Evolutionary conservation across 306 rosid genomes (phyloP).

Genomic region (Casuarina cunninghamiana): DNA sequence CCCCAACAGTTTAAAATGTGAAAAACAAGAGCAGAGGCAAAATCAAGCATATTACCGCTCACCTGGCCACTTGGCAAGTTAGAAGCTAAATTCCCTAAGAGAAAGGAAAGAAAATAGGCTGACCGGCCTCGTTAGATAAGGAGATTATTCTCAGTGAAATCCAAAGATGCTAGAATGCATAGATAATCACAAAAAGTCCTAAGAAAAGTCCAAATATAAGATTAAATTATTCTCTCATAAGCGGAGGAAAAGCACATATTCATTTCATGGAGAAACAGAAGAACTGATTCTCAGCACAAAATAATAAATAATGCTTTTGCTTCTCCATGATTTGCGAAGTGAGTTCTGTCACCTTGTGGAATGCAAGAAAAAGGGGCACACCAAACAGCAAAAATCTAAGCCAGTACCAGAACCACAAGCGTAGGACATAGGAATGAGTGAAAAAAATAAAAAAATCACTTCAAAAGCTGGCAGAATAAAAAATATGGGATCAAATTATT

Average conservation of each 20-base stretch:
- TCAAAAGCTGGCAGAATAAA: too few relatives aligned
- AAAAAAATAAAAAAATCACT: background rate
- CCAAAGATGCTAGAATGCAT: slow-evolving; percentile 1
- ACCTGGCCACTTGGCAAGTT: background rate
- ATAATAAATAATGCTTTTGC: background rate
- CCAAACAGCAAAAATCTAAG: slow-evolving; percentile 7
- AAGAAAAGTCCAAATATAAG: background rate
- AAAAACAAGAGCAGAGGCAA: background rate
- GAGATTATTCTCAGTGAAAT: background rate
- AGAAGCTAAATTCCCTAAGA: background rate
- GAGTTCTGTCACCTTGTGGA: background rate
- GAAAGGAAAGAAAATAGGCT: background rate
- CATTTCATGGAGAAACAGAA: slow-evolving; percentile 7
- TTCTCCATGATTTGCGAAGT: background rate
- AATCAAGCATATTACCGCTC: background rate
- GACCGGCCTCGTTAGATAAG: background rate
- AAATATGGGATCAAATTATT: background rate
- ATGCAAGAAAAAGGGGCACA: slow-evolving; percentile 9
- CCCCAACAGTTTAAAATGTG: background rate
- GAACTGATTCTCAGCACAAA: slow-evolving; percentile 12
- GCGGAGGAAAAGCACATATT: slow-evolving; percentile 23
- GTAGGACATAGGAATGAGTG: background rate
- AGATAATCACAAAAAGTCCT: background rate
- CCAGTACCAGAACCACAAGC: background rate
- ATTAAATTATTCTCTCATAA: background rate